Evolutionary conservation across 2,329 filamentous ascomycete genomes (phyloP).

Genomic region (Fusarium proliferatum): DNA sequence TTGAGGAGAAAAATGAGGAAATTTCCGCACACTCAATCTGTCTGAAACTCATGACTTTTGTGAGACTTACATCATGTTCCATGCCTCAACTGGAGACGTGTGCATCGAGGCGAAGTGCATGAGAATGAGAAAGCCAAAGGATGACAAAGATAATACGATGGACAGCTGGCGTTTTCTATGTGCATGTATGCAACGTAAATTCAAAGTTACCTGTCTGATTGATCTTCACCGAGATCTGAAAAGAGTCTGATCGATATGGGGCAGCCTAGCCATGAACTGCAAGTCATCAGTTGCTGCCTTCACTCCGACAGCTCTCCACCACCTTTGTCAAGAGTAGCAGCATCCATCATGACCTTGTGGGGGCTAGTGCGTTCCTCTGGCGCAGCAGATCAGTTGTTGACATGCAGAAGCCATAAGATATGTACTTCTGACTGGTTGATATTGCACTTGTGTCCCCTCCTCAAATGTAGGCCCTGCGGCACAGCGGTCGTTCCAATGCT

Average conservation of each 20-base stretch:
- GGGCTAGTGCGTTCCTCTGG: constrained; percentile 24
- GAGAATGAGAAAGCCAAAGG: constrained; percentile 18
- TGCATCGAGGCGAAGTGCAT: constrained; percentile 29
- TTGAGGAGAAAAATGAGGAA: constrained; percentile 25
- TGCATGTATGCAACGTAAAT: constrained; percentile 11
- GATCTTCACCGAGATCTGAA: constrained; percentile 25
- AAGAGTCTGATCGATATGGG: constrained; percentile 25
- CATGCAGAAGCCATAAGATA: constrained; percentile 7
- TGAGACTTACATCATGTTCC: background rate
- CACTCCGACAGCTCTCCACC: background rate
- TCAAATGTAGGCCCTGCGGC: constrained; percentile 19
- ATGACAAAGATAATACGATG: constrained; percentile 29
- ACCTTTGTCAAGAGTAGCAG: background rate
- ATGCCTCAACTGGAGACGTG: constrained; percentile 31
- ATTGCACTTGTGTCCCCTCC: constrained; percentile 25
- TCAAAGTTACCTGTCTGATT: constrained; percentile 15
- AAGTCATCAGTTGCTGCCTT: constrained; percentile 20
- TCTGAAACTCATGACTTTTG: background rate
- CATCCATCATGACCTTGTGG: constrained; percentile 8
- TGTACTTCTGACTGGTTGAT: constrained; percentile 35
- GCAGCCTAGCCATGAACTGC: constrained; percentile 1
- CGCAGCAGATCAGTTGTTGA: constrained; percentile 30
- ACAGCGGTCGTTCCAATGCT: constrained; percentile 14
- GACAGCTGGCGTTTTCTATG: constrained; percentile 40
- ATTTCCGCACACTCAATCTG: background rate